phyloP scores from a whole-genome alignment of 2,329 filamentous ascomycete species.

The Penicillium brevicompactum region DNA sequence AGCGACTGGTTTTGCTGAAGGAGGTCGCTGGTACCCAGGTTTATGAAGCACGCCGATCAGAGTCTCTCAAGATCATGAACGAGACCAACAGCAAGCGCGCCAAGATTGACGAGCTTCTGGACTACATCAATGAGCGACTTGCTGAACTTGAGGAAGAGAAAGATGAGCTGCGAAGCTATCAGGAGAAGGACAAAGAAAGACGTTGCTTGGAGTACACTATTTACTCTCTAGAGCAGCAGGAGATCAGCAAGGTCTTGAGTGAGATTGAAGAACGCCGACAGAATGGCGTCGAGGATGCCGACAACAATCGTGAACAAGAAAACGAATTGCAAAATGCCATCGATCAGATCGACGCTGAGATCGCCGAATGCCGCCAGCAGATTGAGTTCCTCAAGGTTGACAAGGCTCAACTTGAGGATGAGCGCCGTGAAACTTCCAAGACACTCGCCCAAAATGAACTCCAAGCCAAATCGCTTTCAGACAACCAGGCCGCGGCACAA shows the following conservation, averaged over 20 bases:
- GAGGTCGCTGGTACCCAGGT: constrained; percentile 98
- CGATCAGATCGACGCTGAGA: constrained; percentile 73
- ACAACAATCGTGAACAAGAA: constrained; percentile 76
- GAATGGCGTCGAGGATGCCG: constrained; percentile 80
- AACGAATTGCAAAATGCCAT: constrained; percentile 78
- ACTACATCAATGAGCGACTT: constrained; percentile 88
- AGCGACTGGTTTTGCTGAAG: constrained; percentile 86
- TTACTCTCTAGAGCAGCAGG: constrained; percentile 83
- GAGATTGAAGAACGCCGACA: constrained; percentile 80
- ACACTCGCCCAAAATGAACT: constrained; percentile 82
- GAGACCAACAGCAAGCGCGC: constrained; percentile 93
- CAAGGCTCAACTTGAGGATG: constrained; percentile 82
- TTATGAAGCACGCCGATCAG: constrained; percentile 87
- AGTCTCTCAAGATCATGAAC: constrained; percentile 94
- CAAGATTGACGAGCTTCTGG: constrained; percentile 90
- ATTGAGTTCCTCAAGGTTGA: constrained; percentile 84
- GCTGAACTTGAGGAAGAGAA: constrained; percentile 94
- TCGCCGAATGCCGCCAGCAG: constrained; percentile 77
- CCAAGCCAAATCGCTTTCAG: constrained; percentile 77
- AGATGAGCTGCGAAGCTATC: constrained; percentile 88
- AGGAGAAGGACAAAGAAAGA: constrained; percentile 91
- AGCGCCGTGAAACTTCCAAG: constrained; percentile 80
- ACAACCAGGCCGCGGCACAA: constrained; percentile 77
- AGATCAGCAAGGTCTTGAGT: constrained; percentile 75
- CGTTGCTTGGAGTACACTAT: constrained; percentile 93